Evolutionary conservation across 176 grass and related monocot species (phyloP).

Genomic region (Oryza coarctata): DNA sequence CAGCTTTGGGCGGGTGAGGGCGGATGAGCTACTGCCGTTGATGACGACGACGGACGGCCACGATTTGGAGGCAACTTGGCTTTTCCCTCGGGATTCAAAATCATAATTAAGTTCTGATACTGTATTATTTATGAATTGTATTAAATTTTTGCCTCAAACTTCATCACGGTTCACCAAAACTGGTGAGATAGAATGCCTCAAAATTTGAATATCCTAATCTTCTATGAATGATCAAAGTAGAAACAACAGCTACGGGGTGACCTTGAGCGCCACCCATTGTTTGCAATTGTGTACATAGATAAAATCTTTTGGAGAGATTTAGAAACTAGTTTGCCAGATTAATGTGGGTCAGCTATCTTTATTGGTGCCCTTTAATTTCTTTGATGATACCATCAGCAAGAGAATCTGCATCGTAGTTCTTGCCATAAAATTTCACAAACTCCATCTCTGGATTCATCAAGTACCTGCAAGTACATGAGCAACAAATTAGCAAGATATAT

Average conservation of each 20-base stretch:
- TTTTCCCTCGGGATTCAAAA: neutral
- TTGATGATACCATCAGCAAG: constrained; percentile 67
- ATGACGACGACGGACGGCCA: neutral
- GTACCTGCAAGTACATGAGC: constrained; percentile 50
- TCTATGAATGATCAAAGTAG: neutral
- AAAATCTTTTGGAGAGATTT: neutral
- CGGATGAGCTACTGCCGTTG: neutral
- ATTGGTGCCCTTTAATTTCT: constrained; percentile 49
- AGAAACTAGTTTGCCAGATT: neutral
- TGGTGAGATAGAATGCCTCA: neutral
- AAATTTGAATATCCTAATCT: neutral
- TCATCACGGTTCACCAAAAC: neutral
- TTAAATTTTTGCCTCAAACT: neutral
- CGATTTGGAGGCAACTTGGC: neutral
- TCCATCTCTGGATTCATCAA: constrained; percentile 80
- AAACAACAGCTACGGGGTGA: neutral
- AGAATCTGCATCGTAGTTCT: constrained; percentile 72
- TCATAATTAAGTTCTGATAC: neutral
- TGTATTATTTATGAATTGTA: neutral
- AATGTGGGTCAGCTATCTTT: constrained; percentile 14
- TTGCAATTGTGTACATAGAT: neutral
- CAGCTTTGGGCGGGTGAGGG: neutral
- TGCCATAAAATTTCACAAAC: constrained; percentile 78
- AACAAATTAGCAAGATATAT: neutral
- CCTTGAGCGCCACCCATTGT: neutral